These are phyloP conservation scores for Madurella mycetomatis DNA, from an alignment of 2,329 filamentous ascomycete genomes.

Conservation along the genomic window DNA sequence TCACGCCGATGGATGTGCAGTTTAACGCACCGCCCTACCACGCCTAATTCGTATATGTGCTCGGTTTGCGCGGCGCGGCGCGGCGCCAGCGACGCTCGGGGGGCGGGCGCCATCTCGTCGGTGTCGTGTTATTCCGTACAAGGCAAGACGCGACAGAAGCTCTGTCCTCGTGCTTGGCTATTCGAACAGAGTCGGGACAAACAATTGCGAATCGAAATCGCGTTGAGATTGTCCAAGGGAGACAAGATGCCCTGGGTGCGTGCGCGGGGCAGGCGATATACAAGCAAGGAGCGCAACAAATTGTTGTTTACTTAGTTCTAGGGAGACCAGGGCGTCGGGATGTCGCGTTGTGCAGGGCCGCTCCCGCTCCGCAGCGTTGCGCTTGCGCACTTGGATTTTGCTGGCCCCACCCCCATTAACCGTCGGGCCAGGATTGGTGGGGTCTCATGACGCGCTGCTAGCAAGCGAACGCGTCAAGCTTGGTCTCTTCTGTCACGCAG, in stretches of 20 bases:
- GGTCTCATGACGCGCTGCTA: constrained; percentile 9
- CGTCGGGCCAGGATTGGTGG: constrained; percentile 17
- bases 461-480: constrained; percentile 20
- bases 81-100: constrained; percentile 33
- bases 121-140: background rate
- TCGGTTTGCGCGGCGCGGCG: constrained; percentile 38
- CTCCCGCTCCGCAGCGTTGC: background rate
- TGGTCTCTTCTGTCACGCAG: constrained; percentile 4
- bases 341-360: background rate
- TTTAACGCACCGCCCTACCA: constrained; percentile 44
- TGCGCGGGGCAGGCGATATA: background rate
- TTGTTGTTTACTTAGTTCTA: constrained; percentile 9
- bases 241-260: background rate
- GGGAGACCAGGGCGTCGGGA: background rate
- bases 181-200: background rate
- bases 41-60: constrained; percentile 47
- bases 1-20: background rate
- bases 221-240: background rate
- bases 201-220: background rate
- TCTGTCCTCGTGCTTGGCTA: background rate
- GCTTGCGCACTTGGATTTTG: constrained; percentile 1
- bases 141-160: background rate
- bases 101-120: constrained; percentile 37
- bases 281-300: background rate
- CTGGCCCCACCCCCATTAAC: constrained; percentile 6